Evolutionary conservation across 345 rosid species (phyloP).

Genomic region (Viola odorata): DNA sequence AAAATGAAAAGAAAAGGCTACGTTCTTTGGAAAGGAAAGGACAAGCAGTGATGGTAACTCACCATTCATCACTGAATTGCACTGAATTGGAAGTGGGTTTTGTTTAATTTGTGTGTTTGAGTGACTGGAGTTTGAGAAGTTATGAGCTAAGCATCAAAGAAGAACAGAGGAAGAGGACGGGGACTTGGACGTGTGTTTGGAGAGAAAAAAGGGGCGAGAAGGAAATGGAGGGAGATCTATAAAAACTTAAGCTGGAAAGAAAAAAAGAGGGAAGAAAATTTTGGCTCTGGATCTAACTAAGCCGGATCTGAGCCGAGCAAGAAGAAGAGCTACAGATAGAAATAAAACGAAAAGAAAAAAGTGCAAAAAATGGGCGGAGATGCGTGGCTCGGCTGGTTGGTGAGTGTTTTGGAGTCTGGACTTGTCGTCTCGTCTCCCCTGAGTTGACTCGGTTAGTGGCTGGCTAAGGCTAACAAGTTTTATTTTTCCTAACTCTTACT

Average conservation of each 20-base stretch:
- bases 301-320: slow-evolving; percentile 67
- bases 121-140: too few relatives aligned
- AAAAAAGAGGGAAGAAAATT: slow-evolving; percentile 3
- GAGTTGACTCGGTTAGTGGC: too few relatives aligned
- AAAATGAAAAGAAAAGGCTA: background rate
- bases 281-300: slow-evolving; percentile 40
- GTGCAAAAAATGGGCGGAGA: background rate
- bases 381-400: slow-evolving; percentile 8
- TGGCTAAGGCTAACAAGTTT: background rate
- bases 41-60: background rate
- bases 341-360: background rate
- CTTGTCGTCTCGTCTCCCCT: too few relatives aligned
- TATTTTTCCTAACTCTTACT: background rate
- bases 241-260: background rate
- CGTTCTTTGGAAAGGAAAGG: background rate
- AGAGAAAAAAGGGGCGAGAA: slow-evolving; percentile 10
- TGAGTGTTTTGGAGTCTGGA: too few relatives aligned
- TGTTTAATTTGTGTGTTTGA: background rate
- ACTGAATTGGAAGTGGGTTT: background rate
- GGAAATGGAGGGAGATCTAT: slow-evolving; percentile 38
- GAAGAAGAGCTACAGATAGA: slow-evolving; percentile 8
- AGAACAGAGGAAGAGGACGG: background rate
- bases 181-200: background rate
- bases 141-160: background rate
- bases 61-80: background rate